Base-by-base conservation (phyloP, 257 asterid species). In the Lantana camara region DNA sequence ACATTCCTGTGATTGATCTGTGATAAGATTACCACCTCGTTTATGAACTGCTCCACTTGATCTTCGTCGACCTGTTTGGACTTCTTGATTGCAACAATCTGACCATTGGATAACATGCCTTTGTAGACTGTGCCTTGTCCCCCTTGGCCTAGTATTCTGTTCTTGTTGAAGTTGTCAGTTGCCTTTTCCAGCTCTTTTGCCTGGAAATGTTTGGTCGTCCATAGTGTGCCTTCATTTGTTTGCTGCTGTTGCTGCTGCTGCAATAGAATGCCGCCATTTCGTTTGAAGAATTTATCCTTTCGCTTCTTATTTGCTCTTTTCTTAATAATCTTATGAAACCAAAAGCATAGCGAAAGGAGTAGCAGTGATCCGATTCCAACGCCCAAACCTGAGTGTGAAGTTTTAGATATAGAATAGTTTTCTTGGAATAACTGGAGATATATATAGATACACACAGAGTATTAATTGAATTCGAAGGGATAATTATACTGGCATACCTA, bases 1-100 rank as follows among this genome's bases (percentile, higher is more conserved):
- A 75, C 67, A 21, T 79, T 75, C 41, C 69, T 64, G 17, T 79
- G 81, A 7, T 72, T 79, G 13, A 79, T 64, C 23, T 60, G 77
- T 8, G 79, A 64, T 16, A 75, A 4, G n/a, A 79, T 21, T 14
- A 66, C 59, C 16, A 41, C 46, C 16, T 41, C 46, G 12, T 41
- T 41, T 12, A 12, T 41, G 46, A 41, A 41, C 5, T 41, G 16
- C 16, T 41, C 46, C 0, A 12, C 12, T 13, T 41, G 46, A 13
- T 12, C 12, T 1, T 0, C 5, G 5, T 41, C 46, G 0, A 41
- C 16, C 4, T 41, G 5, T 41, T 12, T 41, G 16, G 46, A 41
- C 5, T 41, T 41, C 16, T 41, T 41, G 46, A 41, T 41, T 0
- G 46, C 46, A 13, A 41, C 46, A 8, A 12, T 41, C 12, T 3